phyloP scores from a whole-genome alignment of 768 basidiomycete genomes.

The Boletales sp. region DNA sequence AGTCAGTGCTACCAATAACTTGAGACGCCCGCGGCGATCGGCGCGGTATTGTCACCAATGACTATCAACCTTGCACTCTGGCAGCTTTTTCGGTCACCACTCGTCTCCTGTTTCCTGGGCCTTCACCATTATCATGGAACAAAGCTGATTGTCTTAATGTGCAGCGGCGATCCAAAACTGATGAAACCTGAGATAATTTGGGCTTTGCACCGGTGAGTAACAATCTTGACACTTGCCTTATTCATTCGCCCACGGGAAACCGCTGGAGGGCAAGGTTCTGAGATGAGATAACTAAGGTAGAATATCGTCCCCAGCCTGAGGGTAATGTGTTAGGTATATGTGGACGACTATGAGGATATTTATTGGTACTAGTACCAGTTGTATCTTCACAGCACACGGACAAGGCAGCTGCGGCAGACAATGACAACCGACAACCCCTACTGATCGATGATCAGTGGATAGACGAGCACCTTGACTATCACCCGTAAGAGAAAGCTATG shows the following conservation, averaged over 20 bases:
- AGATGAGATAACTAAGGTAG: slow-evolving; percentile 65
- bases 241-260: slow-evolving; percentile 78
- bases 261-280: slow-evolving; percentile 65
- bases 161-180: slow-evolving; percentile 58
- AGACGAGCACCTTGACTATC: slow-evolving; percentile 56
- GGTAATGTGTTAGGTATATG: background rate
- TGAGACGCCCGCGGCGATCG: slow-evolving; percentile 43
- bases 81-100: background rate
- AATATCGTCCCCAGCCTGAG: slow-evolving; percentile 72
- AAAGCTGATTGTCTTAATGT: slow-evolving; percentile 53
- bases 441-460: slow-evolving; percentile 64
- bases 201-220: slow-evolving; percentile 35
- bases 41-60: slow-evolving; percentile 59
- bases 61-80: slow-evolving; percentile 53
- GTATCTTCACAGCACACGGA: slow-evolving; percentile 38
- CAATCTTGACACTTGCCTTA: slow-evolving; percentile 48
- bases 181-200: slow-evolving; percentile 70
- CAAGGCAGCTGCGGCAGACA: no score
- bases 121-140: slow-evolving; percentile 72
- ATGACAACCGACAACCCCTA: slow-evolving; percentile 26
- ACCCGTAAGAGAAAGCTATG: slow-evolving; percentile 2
- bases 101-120: no score
- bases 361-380: slow-evolving; percentile 47
- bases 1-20: slow-evolving; percentile 58
- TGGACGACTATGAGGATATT: background rate